These are phyloP conservation scores for Cenchrus fungigraminus DNA, from an alignment of 176 grass and related monocot species.

Conservation along the genomic window DNA sequence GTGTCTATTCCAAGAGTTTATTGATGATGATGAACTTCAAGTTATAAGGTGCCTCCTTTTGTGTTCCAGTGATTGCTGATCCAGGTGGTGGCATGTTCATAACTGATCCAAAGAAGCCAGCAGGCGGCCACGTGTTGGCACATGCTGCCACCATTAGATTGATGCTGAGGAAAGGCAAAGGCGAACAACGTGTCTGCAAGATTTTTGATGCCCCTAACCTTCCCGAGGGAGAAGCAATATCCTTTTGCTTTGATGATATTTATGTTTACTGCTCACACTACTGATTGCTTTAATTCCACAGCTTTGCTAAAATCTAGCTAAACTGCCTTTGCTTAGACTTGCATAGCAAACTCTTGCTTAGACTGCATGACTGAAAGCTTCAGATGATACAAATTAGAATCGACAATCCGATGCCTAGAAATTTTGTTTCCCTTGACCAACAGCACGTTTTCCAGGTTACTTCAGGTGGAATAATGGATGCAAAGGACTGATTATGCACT, in stretches of 20 bases:
- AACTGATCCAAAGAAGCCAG: slow-evolving; percentile 89
- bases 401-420: slow-evolving; percentile 34
- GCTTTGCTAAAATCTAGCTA: background rate
- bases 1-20: slow-evolving; percentile 1
- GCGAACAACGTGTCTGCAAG: slow-evolving; percentile 90
- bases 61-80: slow-evolving; percentile 80
- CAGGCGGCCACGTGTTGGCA: slow-evolving; percentile 79
- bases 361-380: slow-evolving; percentile 4
- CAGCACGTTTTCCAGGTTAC: slow-evolving; percentile 86
- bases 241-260: slow-evolving; percentile 43
- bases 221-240: slow-evolving; percentile 92
- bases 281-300: background rate
- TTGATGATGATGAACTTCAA: slow-evolving; percentile 5
- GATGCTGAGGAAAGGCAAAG: slow-evolving; percentile 97
- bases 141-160: slow-evolving; percentile 75
- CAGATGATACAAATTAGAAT: slow-evolving; percentile 6
- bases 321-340: slow-evolving; percentile 4
- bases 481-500: slow-evolving; percentile 68
- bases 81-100: slow-evolving; percentile 88
- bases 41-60: slow-evolving; percentile 7
- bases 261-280: slow-evolving; percentile 26
- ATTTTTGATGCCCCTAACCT: slow-evolving; percentile 95
- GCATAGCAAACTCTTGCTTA: slow-evolving; percentile 17
- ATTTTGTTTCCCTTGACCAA: slow-evolving; percentile 53
- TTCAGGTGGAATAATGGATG: slow-evolving; percentile 77